These are phyloP conservation scores for Orychophragmus violaceus DNA, from an alignment of 345 rosid species.

Conservation along the genomic window DNA sequence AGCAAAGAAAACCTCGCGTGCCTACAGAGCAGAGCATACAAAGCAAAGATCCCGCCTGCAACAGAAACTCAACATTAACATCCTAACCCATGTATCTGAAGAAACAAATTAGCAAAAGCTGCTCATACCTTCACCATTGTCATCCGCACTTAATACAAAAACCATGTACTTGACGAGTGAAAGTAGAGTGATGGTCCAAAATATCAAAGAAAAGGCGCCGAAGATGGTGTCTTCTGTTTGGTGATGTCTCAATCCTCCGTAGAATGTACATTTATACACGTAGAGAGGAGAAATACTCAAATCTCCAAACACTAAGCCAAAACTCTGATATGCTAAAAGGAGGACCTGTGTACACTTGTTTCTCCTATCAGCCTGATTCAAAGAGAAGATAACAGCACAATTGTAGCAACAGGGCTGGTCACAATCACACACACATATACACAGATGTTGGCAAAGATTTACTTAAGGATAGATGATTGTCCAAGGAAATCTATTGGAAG, in stretches of 20 bases:
- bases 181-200: slow-evolving; percentile 79
- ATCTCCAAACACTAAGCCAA: slow-evolving; percentile 72
- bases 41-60: slow-evolving; percentile 82
- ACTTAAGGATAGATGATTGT: neutral
- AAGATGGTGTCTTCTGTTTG: slow-evolving; percentile 62
- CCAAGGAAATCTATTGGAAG: too few species aligned
- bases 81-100: neutral
- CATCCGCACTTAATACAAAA: slow-evolving; percentile 56
- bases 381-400: too few species aligned
- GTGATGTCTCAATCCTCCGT: slow-evolving; percentile 50
- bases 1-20: slow-evolving; percentile 75
- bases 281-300: slow-evolving; percentile 83
- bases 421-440: neutral
- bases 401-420: neutral
- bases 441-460: neutral
- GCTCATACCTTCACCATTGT: slow-evolving; percentile 82
- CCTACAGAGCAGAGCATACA: slow-evolving; percentile 81
- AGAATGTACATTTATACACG: slow-evolving; percentile 72
- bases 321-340: slow-evolving; percentile 77
- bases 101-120: neutral
- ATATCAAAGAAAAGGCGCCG: slow-evolving; percentile 77
- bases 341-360: slow-evolving; percentile 43
- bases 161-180: slow-evolving; percentile 69
- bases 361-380: slow-evolving; percentile 54
- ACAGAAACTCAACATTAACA: slow-evolving; percentile 19